These are phyloP conservation scores for Mycosphaerella arachidis DNA, from an alignment of 2,329 filamentous ascomycete genomes.

Conservation along the genomic window DNA sequence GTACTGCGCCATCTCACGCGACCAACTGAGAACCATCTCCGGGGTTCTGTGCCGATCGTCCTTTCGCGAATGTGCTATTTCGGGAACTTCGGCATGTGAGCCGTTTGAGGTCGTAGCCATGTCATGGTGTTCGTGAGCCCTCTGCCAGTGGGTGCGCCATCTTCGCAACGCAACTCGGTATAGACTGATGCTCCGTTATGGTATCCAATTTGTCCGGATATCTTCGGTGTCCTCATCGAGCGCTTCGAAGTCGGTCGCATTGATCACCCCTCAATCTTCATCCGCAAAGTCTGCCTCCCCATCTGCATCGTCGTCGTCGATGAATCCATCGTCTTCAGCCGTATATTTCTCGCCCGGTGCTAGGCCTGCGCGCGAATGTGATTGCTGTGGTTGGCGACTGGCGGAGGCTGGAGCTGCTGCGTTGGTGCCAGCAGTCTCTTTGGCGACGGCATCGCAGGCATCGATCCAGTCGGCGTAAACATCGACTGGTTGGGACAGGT, in stretches of 20 bases:
- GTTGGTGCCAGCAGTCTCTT: constrained; percentile 44
- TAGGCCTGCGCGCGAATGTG: constrained; percentile 16
- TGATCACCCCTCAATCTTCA: constrained; percentile 16
- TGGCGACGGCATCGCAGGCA: constrained; percentile 72
- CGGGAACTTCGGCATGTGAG: constrained; percentile 3
- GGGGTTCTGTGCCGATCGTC: constrained; percentile 4
- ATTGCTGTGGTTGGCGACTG: constrained; percentile 10
- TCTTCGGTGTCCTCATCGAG: not conserved
- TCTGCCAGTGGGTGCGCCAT: no score
- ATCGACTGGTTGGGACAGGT: constrained; percentile 85
- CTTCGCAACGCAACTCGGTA: not conserved
- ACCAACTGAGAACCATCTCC: not conserved
- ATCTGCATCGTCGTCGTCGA: constrained; percentile 34
- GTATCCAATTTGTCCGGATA: not conserved
- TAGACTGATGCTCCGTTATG: not conserved
- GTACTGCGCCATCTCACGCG: not conserved
- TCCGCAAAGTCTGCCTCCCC: constrained; percentile 33
- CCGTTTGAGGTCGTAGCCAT: not conserved
- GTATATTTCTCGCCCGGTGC: constrained; percentile 29
- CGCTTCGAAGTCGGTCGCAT: not conserved
- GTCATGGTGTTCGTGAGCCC: not conserved
- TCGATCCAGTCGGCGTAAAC: constrained; percentile 99
- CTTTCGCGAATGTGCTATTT: constrained; percentile 6
- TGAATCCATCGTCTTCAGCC: constrained; percentile 32
- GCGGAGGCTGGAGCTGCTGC: constrained; percentile 1